Evolutionary conservation across 345 rosid genomes (phyloP), one percentile per base, ranked within the genome.

Genomic region (Syzygium oleosum): DNA sequence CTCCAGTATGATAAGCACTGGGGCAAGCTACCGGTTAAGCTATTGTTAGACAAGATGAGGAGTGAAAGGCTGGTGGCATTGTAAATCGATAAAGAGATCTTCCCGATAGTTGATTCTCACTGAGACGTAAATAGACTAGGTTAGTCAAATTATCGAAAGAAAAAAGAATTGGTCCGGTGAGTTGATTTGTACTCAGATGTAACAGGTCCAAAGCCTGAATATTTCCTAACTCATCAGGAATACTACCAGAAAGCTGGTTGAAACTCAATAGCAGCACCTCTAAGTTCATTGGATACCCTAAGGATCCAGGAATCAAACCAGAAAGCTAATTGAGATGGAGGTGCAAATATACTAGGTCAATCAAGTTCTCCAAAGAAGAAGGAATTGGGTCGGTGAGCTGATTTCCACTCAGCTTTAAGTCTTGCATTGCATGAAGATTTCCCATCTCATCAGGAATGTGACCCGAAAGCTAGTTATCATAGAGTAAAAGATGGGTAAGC

Each of bases 101-200:
- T 17, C 93, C 91, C 1, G 91, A 88, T 10, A 92, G 77, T 15
- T n/a, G 88, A 55, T 91, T 92, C 15, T 61, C 91, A 14, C 91
- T 89, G 5, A 92, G 89, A 87, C 52, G 87, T 15, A 92, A 52
- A 17, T 90, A 31, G 68, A 86, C 79, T 38, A 92, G 89, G 79
- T 68, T 15, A 46, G 87, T 68, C 21, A 92, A 91, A 88, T 87
- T 89, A 29, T 90, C 90, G 29, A 92, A 73, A 29, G 90, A 90
- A 31, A 87, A 43, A 4, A 92, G 93, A 27, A 87, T 58, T 58
- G n/a, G 14, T 2, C n/a, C 63, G 1, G 0, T 58, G 63, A 58
- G 63, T 0, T 58, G n/a, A 58, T 58, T 58, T 58, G 0, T 10
- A 2, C n/a, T 58, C 13, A 58, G 0, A n/a, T 58, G 5, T 58